These are phyloP conservation scores for Juglanconis juglandina DNA, from an alignment of 2,329 filamentous ascomycete species.

Conservation along the genomic window DNA sequence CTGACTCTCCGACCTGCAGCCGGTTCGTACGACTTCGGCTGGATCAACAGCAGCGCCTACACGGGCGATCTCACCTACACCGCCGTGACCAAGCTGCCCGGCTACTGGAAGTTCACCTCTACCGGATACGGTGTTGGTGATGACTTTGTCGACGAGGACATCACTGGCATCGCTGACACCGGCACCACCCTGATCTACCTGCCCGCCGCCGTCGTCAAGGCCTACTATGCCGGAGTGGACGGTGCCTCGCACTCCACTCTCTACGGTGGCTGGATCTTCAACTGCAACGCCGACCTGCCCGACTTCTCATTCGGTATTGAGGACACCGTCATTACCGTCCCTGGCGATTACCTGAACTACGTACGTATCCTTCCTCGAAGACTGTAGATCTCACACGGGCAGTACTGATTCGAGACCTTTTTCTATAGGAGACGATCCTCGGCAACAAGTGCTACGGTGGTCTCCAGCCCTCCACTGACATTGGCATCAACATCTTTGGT, in stretches of 20 bases:
- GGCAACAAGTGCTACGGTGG: conserved; percentile 57
- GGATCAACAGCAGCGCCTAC: conserved; percentile 50
- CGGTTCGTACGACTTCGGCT: conserved; percentile 35
- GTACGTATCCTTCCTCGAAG: not conserved
- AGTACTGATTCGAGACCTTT: not conserved
- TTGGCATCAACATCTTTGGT: conserved; percentile 63
- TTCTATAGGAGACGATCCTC: not conserved
- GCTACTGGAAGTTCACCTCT: conserved; percentile 60
- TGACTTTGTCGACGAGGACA: conserved; percentile 21
- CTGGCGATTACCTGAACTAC: conserved; percentile 40
- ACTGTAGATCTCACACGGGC: too few relatives aligned
- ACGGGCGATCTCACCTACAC: conserved; percentile 56
- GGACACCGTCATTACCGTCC: conserved; percentile 43
- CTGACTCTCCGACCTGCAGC: conserved; percentile 17
- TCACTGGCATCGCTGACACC: conserved; percentile 54
- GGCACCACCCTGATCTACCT: conserved; percentile 57
- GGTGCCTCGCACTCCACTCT: conserved; percentile 35
- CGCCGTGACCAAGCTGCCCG: conserved; percentile 50
- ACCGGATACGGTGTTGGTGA: conserved; percentile 33
- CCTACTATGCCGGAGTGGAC: conserved; percentile 49
- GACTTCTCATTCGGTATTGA: conserved; percentile 48
- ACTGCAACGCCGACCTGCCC: conserved; percentile 45
- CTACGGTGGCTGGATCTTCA: conserved; percentile 49
- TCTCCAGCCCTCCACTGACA: conserved; percentile 56
- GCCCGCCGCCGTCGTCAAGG: conserved; percentile 41